Evolutionary conservation across 495 filamentous ascomycete genomes (phyloP).

Genomic region (Daldinia grandis): DNA sequence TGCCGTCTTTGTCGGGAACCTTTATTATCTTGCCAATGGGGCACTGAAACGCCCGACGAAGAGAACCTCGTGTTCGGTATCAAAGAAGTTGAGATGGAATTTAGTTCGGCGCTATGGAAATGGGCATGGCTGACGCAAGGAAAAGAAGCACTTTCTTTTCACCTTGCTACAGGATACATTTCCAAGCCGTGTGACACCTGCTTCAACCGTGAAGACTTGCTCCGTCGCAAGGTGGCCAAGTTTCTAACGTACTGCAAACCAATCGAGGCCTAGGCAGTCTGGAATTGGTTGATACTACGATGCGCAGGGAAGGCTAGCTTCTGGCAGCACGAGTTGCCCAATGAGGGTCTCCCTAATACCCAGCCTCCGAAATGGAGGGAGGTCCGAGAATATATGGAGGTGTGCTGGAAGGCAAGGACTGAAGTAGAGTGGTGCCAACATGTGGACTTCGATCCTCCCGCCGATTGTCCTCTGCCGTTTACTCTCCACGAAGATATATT

Average conservation of each 20-base stretch:
- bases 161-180: conserved; percentile 14
- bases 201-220: conserved; percentile 5
- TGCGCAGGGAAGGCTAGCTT: conserved; percentile 6
- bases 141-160: not conserved
- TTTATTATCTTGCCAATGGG: not conserved
- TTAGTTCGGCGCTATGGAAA: conserved; percentile 21
- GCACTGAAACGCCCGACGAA: not conserved
- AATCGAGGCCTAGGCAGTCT: conserved; percentile 22
- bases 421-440: conserved; percentile 1
- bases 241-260: not conserved
- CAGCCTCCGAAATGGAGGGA: not conserved
- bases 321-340: conserved; percentile 11
- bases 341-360: conserved; percentile 1
- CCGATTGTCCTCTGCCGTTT: not conserved
- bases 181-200: conserved; percentile 19
- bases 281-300: conserved; percentile 18
- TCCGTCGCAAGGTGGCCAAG: conserved; percentile 3
- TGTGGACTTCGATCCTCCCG: not conserved
- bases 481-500: conserved; percentile 1
- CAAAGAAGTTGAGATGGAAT: not conserved
- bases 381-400: conserved; percentile 5
- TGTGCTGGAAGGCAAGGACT: conserved; percentile 16
- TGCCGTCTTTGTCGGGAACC: conserved; percentile 25
- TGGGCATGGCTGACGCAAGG: conserved; percentile 2
- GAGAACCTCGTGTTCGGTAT: not conserved